Base-by-base conservation (phyloP, 2,329 filamentous ascomycete species). In the Capronia epimyces region DNA sequence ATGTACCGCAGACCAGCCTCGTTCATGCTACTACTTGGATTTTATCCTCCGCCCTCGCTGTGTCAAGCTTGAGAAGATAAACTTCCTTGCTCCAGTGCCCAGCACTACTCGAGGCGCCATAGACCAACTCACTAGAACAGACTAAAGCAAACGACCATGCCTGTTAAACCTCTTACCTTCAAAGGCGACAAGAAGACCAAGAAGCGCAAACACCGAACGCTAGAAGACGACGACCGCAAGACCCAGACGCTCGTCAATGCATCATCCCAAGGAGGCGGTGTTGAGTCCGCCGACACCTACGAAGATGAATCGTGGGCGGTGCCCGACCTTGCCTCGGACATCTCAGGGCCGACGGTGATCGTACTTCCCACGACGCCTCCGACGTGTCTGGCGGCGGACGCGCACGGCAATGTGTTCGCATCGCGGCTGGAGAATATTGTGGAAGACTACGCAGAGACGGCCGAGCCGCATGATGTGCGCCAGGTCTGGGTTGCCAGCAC, bases 401-500 rank as follows among this genome's bases (percentile, higher is more conserved):
- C 86, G 36, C 84, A 82, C 55, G 93, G 93, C 52, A 87, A 86
- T 64, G 85, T 97, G 13, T 98, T 95, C 68, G 78, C 87, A 3
- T 82, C 86, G 60, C 73, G 77, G 12, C 73, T 98, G 43, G 89
- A 95, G 73, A 96, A 97, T 66, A 84, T 95, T 29, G 79, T 95
- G 53, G 90, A 96, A 50, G 82, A 76, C 21, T 86, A 95, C 65
- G 80, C 87, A 2, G 68, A 77, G n/a, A 95, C 83, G 3, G 89
- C 91, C 7, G 93, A 98, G 71, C 93, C 93, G 43, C 90, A 96
- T 68, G 90, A 97, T 67, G 90, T 97, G 53, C 78, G 91, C 54
- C 90, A 96, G 72, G 93, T 98, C 13, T 98, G 91, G 87, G 81
- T 97, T 58, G 89, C 87, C 53, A 95, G 86, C 61, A 80, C 79